phyloP scores from a whole-genome alignment of 371 early-diverging fungal genomes.

The Mucor mucedo region DNA sequence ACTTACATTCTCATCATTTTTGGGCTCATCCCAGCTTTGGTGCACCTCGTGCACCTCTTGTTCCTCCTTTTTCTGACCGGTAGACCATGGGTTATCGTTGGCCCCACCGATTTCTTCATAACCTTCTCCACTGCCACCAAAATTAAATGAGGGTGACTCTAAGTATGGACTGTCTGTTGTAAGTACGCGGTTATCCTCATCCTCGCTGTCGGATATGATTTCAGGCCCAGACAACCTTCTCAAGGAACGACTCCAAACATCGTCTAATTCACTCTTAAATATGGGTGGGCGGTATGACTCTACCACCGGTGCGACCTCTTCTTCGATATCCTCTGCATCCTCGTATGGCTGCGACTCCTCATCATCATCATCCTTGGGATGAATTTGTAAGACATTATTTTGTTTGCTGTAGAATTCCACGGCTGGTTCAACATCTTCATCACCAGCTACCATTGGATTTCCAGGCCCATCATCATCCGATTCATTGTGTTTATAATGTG shows the following conservation, averaged over 20 bases:
- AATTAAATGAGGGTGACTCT: constrained; percentile 15
- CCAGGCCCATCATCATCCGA: constrained; percentile 42
- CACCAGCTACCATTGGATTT: constrained; percentile 65
- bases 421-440: constrained; percentile 59
- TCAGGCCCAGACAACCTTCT: constrained; percentile 16
- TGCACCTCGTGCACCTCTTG: background rate
- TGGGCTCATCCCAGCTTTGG: background rate
- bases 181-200: constrained; percentile 25
- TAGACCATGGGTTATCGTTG: constrained; percentile 35
- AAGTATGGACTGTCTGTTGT: constrained; percentile 4
- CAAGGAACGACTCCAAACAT: constrained; percentile 28
- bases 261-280: constrained; percentile 31
- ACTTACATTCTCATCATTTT: background rate
- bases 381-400: background rate
- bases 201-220: constrained; percentile 35
- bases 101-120: constrained; percentile 42
- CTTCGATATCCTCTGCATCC: constrained; percentile 10
- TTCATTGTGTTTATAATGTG: constrained; percentile 18
- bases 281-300: constrained; percentile 10
- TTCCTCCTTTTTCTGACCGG: constrained; percentile 1
- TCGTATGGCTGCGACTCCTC: background rate
- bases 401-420: constrained; percentile 36
- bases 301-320: constrained; percentile 8
- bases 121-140: constrained; percentile 3
- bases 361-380: background rate